Evolutionary conservation across 2,329 filamentous ascomycete genomes (phyloP), one percentile per base, ranked within the genome.

Genomic region (Colletotrichum salicis): DNA sequence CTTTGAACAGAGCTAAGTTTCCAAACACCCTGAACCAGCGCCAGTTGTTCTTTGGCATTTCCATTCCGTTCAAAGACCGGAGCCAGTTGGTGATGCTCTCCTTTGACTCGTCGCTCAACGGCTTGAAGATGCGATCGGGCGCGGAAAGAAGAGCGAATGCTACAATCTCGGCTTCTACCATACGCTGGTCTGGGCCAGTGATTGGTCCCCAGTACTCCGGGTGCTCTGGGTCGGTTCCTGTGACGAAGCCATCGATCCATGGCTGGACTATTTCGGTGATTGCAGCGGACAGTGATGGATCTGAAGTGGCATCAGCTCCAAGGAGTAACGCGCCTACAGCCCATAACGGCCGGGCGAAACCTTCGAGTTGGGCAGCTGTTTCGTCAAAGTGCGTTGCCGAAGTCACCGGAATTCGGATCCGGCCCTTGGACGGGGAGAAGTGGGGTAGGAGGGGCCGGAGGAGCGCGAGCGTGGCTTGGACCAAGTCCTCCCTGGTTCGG

Each of bases 111-210:
- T 75, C 64, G 1, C 68, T 77, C 6, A 84, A 74, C 0, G 76
- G 74, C 11, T 78, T 78, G 71, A 86, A 83, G 2, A 78, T 75
- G 4, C 52, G 70, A 1, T 79, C 75, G 1, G 86, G 85, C 0
- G 84, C 83, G 3, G 79, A 76, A 0, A 88, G 78, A 1, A 89
- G 77, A 0, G 85, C 85, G 74, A 84, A 87, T 0, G 85, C 82
- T 4, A 88, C 80, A 31, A 85, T 84, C 74, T 88, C 86, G 52
- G 85, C 83, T 73, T 89, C 87, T 0, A 88, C 87, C 86, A 88
- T 89, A 2, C 86, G 77, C 74, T 89, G 87, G 60, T 88, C 86
- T 24, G 80, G 80, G 5, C 86, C 76, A 0, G 79, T 77, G 2
- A 88, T 81, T 1, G 79, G 76, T 0, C 86, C 86, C 86, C 86